phyloP scores from a whole-genome alignment of 768 basidiomycete species.

The Trichaptum fuscoviolaceum region DNA sequence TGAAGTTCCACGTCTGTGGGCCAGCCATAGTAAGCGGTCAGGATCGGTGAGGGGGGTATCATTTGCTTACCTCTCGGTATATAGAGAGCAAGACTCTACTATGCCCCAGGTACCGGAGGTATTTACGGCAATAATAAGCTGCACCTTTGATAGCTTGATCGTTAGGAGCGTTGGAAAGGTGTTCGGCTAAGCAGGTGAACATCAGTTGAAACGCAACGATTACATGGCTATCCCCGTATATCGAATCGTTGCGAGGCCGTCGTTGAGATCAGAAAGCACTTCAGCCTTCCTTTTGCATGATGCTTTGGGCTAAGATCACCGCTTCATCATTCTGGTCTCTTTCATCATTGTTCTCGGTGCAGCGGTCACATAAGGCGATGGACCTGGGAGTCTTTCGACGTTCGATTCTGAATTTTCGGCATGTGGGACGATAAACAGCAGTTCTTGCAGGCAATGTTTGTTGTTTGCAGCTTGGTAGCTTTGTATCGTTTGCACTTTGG shows the following conservation, averaged over 20 bases:
- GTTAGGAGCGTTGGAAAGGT: neutral
- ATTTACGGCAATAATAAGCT: neutral
- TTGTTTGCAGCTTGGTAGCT: too few species aligned
- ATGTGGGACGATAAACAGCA: neutral
- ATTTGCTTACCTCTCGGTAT: neutral
- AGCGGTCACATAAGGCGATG: neutral
- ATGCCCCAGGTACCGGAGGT: neutral
- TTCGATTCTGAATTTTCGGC: neutral
- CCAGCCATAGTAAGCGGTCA: neutral
- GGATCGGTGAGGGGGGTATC: neutral
- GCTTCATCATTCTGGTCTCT: neutral
- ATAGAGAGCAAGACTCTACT: neutral
- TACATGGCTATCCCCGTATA: neutral
- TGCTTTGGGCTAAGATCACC: neutral
- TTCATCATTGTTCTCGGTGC: neutral
- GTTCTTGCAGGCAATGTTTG: too few species aligned
- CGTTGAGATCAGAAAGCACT: neutral
- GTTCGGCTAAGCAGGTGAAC: too few species aligned
- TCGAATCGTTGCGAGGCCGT: neutral
- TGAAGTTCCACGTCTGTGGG: slow-evolving; percentile 13
- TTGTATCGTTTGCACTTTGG: too few species aligned
- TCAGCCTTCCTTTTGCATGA: neutral
- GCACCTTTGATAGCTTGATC: neutral
- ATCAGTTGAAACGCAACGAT: too few species aligned
- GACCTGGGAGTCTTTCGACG: neutral